Percentiles rank a stretch among this genome's conserved stretches.
These are phyloP conservation scores for Geotrichum europaeum DNA, from an alignment of 1,139 yeast genomes.

Conservation along the genomic window DNA sequence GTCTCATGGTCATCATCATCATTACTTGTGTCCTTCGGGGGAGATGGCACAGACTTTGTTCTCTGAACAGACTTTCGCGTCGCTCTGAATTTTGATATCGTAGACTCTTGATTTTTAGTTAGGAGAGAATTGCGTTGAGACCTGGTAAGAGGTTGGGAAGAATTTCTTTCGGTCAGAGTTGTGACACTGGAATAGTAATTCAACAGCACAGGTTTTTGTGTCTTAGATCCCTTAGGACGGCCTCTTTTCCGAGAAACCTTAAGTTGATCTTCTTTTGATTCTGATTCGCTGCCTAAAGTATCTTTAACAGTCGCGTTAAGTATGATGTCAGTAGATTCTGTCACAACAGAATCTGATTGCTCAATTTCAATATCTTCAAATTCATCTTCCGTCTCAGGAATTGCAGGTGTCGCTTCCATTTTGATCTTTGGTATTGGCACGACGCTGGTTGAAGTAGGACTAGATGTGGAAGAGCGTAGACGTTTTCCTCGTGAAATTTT, in stretches of 20 bases:
- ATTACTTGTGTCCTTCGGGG: neutral
- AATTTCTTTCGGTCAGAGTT: neutral
- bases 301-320: neutral
- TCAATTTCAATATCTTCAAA: neutral
- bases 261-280: neutral
- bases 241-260: neutral
- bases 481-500: neutral
- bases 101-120: neutral
- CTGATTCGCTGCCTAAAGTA: neutral
- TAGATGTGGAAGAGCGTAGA: neutral
- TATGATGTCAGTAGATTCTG: neutral
- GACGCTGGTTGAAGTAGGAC: neutral
- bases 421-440: neutral
- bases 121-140: neutral
- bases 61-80: neutral
- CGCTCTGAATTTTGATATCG: neutral
- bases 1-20: neutral
- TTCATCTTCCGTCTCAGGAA: neutral
- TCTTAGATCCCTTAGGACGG: slow-evolving; percentile 7
- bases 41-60: neutral
- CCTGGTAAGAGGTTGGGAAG: neutral
- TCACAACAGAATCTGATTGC: neutral
- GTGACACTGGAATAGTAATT: neutral
- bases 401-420: neutral
- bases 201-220: neutral